Evolutionary conservation across 2,329 filamentous ascomycete genomes (phyloP), one percentile per base, ranked within the genome.

Genomic region (Aspergillus texensis): DNA sequence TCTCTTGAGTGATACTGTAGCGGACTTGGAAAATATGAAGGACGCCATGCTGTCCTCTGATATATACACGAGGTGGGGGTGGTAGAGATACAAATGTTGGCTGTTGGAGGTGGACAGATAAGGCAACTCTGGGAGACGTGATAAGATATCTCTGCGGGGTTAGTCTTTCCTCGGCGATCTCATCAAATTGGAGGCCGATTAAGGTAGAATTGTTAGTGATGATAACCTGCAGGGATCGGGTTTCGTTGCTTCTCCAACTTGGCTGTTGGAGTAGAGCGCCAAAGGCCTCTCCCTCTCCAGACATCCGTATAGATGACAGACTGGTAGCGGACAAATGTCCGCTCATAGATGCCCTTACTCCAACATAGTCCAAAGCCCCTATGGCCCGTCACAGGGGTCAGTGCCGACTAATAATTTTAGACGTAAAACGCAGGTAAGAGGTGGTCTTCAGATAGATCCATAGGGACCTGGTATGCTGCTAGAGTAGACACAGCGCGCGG

Each of bases 131-230:
- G 58, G 57, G 19, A 61, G 61, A 32, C 32, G 57, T 52, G 66
- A 62, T 63, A 66, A 63, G 69, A 60, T 63, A 66, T 34, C 39
- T 41, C 19, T 41, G 61, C 52, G 57, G 60, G 52, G 60, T 56
- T 21, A 57, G 14, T 58, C 57, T 50, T 52, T 61, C 58, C 43
- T 70, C 66, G 66, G 68, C n/a, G 52, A 57, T 64, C 26, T 50
- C 36, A 43, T 63, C 65, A 58, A 69, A 67, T 67, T 61, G 65
- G 55, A 56, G 19, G 50, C n/a, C 45, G 53, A 57, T 48, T 28
- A 21, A 48, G 12, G 16, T 30, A 11, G 2, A 21, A 16, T 32
- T n/a, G 19, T 52, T 32, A n/a, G 9, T n/a, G 36, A 46, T 41
- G 26, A 28, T 8, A 43, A 2, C 28, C n/a, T 39, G 14, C 24